A percentile compares a stretch with the other conserved stretches of the same genome.
Evolutionary conservation across 2,329 filamentous ascomycete genomes (phyloP).

Genomic region (Microsporum canis): DNA sequence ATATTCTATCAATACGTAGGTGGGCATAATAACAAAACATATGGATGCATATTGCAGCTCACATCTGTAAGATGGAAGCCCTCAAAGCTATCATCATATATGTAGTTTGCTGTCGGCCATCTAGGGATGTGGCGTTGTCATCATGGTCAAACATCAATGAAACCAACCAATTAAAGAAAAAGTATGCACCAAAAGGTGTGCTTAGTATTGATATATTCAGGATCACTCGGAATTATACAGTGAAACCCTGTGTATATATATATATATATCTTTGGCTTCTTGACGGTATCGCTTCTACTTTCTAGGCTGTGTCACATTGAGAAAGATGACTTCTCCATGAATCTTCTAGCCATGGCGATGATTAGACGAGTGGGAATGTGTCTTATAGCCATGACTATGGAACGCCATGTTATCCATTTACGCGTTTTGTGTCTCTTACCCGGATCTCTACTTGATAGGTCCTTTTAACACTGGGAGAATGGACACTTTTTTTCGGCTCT

Average conservation of each 20-base stretch:
- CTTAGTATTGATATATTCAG: too few relatives aligned
- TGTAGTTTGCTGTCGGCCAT: too few relatives aligned
- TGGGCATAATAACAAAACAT: too few relatives aligned
- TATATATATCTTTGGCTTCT: not conserved
- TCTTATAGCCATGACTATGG: not conserved
- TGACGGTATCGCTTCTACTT: not conserved
- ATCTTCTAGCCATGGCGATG: not conserved
- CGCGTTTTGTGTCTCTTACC: not conserved
- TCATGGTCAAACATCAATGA: too few relatives aligned
- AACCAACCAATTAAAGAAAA: too few relatives aligned
- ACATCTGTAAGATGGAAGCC: too few relatives aligned
- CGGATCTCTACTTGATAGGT: slow-evolving; percentile 1
- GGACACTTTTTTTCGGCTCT: not conserved
- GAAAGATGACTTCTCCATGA: not conserved
- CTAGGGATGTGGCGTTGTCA: too few relatives aligned
- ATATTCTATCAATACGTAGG: too few relatives aligned
- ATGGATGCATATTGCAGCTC: too few relatives aligned
- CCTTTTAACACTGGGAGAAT: not conserved
- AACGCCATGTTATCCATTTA: not conserved
- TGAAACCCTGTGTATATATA: not conserved
- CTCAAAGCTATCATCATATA: too few relatives aligned
- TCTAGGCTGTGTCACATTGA: not conserved
- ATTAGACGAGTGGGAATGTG: not conserved
- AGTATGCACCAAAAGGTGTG: too few relatives aligned
- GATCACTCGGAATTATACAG: not conserved